Evolutionary conservation across 1,284 basidiomycete genomes (phyloP).

Genomic region (Tilletia walkeri): DNA sequence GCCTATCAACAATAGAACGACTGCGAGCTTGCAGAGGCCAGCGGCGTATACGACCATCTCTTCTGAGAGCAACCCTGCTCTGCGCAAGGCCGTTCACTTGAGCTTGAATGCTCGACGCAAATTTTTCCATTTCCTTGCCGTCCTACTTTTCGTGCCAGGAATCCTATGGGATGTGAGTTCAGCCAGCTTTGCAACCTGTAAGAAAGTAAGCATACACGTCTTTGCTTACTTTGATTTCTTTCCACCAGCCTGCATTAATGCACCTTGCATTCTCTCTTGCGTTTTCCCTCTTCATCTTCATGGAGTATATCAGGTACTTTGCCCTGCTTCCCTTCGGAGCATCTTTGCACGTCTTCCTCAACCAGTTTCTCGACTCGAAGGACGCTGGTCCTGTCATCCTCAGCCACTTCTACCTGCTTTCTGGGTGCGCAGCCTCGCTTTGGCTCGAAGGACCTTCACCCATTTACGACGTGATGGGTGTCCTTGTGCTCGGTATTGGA

Average conservation of each 20-base stretch:
- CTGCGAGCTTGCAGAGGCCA: not conserved
- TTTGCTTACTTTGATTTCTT: conserved; percentile 16
- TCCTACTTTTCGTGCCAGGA: conserved; percentile 92
- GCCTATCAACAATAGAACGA: not conserved
- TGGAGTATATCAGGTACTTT: conserved; percentile 70
- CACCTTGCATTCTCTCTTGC: conserved; percentile 83
- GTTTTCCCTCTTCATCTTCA: conserved; percentile 51
- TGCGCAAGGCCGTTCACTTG: conserved; percentile 54
- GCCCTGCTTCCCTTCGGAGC: conserved; percentile 95
- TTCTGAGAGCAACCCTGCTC: not conserved
- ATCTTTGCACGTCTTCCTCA: conserved; percentile 87
- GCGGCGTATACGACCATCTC: not conserved
- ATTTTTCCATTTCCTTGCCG: conserved; percentile 93
- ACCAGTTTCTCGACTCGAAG: conserved; percentile 90
- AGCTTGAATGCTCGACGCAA: conserved; percentile 92
- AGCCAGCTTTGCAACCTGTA: not conserved
- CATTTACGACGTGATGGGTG: conserved; percentile 73
- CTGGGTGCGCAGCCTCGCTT: conserved; percentile 85
- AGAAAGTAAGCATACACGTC: not conserved
- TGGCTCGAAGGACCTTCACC: conserved; percentile 75
- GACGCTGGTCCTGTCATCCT: conserved; percentile 94
- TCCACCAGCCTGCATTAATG: conserved; percentile 80
- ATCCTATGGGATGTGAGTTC: conserved; percentile 79
- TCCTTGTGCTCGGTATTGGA: conserved; percentile 84
- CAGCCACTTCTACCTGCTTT: conserved; percentile 93